A percentile compares a stretch with the other conserved stretches of the same genome.
These are phyloP conservation scores for Pyrrhoderma noxium DNA, from an alignment of 1,284 basidiomycete genomes.

Conservation along the genomic window DNA sequence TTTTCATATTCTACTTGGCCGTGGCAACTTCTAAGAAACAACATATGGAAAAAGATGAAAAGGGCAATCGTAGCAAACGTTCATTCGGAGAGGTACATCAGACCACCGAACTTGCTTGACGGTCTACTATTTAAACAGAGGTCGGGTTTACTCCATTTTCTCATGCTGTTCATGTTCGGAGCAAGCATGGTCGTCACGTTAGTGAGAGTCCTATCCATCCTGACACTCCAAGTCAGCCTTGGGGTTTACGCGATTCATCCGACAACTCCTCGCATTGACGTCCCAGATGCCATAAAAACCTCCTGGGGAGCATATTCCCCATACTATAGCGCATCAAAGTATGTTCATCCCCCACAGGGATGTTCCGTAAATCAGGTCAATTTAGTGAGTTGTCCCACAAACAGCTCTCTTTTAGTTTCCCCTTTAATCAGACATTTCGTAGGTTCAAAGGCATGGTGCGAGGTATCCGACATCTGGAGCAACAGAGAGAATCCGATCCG, in stretches of 20 bases:
- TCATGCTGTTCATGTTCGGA: too few species aligned
- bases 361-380: conserved; percentile 60
- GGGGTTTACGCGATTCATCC: conserved; percentile 2
- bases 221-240: too few species aligned
- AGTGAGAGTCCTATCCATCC: too few species aligned
- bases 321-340: conserved; percentile 44
- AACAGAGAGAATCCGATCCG: conserved; percentile 36
- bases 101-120: too few species aligned
- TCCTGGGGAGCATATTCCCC: conserved; percentile 57
- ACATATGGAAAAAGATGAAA: too few species aligned
- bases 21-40: too few species aligned
- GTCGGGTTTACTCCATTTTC: too few species aligned
- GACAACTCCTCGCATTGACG: conserved; percentile 17
- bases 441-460: conserved; percentile 84
- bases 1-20: too few species aligned
- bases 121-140: too few species aligned
- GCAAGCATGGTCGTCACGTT: too few species aligned
- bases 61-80: too few species aligned
- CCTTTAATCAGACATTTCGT: conserved; percentile 17
- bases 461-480: conserved; percentile 65
- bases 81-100: too few species aligned
- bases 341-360: conserved; percentile 36
- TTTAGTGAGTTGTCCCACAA: conserved; percentile 39
- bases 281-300: conserved; percentile 23
- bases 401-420: not conserved